These are phyloP conservation scores for Chlorella sp. DNA, from an alignment of 139 green algal species.

Conservation along the genomic window DNA sequence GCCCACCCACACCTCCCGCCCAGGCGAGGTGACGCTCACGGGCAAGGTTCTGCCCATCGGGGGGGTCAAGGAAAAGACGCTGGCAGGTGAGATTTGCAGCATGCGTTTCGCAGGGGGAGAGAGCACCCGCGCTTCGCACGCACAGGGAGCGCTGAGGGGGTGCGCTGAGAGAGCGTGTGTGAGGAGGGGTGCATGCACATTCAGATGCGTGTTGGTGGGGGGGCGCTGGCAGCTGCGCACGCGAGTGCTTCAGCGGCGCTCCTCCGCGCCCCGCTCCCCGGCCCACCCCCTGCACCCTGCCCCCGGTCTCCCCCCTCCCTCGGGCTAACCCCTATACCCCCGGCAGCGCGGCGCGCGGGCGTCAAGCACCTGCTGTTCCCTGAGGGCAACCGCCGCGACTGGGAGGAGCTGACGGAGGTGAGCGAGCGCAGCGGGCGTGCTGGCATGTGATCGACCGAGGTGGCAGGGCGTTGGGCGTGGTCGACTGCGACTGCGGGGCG, in stretches of 20 bases:
- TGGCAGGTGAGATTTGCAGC: too few species aligned
- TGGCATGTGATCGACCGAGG: neutral
- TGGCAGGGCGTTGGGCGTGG: slow-evolving; percentile 6
- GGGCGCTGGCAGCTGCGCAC: too few species aligned
- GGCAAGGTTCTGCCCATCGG: slow-evolving; percentile 92
- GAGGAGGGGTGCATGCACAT: too few species aligned
- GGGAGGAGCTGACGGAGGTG: slow-evolving; percentile 82
- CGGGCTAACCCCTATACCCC: neutral
- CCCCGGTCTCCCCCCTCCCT: too few species aligned
- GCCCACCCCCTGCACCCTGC: slow-evolving; percentile 39
- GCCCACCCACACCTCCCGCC: neutral
- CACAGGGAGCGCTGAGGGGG: too few species aligned
- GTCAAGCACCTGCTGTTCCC: slow-evolving; percentile 85
- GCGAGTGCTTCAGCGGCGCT: too few species aligned
- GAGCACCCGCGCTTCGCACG: too few species aligned
- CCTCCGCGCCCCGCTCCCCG: slow-evolving; percentile 73
- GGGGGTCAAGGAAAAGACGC: slow-evolving; percentile 93
- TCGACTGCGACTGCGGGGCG: neutral
- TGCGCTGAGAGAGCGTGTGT: too few species aligned
- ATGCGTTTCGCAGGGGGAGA: too few species aligned
- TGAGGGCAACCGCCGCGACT: slow-evolving; percentile 88
- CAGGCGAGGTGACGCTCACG: slow-evolving; percentile 93
- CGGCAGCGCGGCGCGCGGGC: slow-evolving; percentile 37
- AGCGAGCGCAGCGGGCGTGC: neutral
- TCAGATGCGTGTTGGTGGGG: too few species aligned